Base-by-base conservation (phyloP, 2,329 filamentous ascomycete species). In the Beauveria sp. region DNA sequence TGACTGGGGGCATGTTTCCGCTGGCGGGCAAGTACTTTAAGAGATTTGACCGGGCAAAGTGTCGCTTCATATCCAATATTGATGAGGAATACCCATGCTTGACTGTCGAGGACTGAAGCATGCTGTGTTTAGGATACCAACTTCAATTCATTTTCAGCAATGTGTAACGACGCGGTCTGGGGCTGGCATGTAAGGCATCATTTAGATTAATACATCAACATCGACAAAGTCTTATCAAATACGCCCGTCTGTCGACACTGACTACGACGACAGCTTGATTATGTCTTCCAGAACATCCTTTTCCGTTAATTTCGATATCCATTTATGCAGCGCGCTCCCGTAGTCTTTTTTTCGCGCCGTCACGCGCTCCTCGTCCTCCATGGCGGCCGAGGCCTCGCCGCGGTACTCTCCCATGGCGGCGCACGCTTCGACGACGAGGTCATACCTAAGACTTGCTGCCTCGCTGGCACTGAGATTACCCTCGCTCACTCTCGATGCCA, bases 1-100 rank as follows among this genome's bases (percentile, higher is more conserved):
- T 88, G 2, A 80, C 83, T 0, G 75, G 82, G 4, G 68, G 83
- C 26, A 78, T 96, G 64, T 82, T 91, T 69, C 79, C 80, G 51
- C 75, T 90, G 66, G 91, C 92, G 3, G 95, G 95, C 0, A 88
- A 88, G 68, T 91, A 90, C 73, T 98, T 99, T 74, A 96, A 91
- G 74, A 81, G 91, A 48, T 98, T 92, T 80, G 90, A 97, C 73
- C 70, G 73, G 5, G 77, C 76, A 40, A 79, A 75, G 0, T 85
- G 85, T 66, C 79, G 76, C 4, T 99, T 98, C 76, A 81, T 96
- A 38, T 96, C 91, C 67, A 98, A 97, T 73, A 70, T 83, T 38
- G 75, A 76, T 67, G 90, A 96, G 67, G 86, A 93, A 69, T 97
- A 92, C 73, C 93, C 93, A 0, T 5, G 50, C 20, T 46, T 64